Base-by-base conservation (phyloP, 2,329 filamentous ascomycete species). In the Calonectria pteridis region DNA sequence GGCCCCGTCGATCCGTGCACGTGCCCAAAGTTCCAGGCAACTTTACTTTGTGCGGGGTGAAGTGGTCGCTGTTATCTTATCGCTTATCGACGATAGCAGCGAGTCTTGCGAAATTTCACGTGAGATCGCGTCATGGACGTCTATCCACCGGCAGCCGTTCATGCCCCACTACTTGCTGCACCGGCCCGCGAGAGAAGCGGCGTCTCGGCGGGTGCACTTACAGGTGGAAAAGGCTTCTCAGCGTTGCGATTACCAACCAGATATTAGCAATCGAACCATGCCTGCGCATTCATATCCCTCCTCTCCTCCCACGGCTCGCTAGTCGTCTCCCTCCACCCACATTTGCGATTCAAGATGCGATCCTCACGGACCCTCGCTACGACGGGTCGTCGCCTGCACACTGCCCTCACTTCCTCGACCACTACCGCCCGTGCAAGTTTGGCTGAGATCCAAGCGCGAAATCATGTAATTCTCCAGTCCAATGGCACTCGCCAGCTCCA, bases 61-160 rank as follows among this genome's bases (percentile, higher is more conserved):
- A 3, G 18, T 5, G n/a, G 6, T 46, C 67, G 70, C 67, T 55
- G 4, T 3, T 63, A 63, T 55, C 33, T 28, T 63, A 63, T 55
- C 35, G 11, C 55, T 43, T 40, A 74, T 79, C 72, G 69, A 62
- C 72, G 69, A 62, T 62, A 62, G 37, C 23, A 3, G 11, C 7
- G 7, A 10, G 9, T 10, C n/a, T 62, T 40, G 55, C 55, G 33
- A 40, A 4, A 62, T 62, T 23, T 62, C 79, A 81, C 79, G 79
- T 81, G 79, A 75, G 76, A 81, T 81, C 75, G 77, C 79, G 79
- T 76, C 79, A 81, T 81, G 28, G 37, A 35, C 59, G 70, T 69
- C 75, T 69, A n/a, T 29, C 62, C 63, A 67, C 66, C 71, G 71
- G 71, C 58, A 66, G 40, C 66, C 71, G 51, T 33, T 72, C 20